Conservation (phyloP, 306 rosid species). For the Crotalaria pallida region DNA sequence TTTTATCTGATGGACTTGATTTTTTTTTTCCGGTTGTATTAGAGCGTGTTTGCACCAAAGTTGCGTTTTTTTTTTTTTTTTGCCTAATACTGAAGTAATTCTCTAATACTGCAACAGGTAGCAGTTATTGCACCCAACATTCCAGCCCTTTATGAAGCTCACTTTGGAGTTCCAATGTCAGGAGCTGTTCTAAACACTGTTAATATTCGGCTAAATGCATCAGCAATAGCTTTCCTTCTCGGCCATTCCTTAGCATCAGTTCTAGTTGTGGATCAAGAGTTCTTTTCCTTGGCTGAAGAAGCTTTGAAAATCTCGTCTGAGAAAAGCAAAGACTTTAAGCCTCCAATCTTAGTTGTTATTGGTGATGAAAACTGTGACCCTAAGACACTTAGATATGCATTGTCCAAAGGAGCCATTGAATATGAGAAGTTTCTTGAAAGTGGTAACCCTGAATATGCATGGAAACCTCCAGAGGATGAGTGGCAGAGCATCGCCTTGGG, state of each 20-base stretch:
- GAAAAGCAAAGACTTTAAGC: conserved; percentile 39
- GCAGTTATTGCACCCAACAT: conserved; percentile 86
- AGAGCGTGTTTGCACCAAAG: background rate
- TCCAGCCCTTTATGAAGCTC: conserved; percentile 90
- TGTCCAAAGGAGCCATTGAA: conserved; percentile 51
- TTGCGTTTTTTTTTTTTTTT: background rate
- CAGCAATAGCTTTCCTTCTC: conserved; percentile 57
- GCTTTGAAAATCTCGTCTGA: conserved; percentile 67
- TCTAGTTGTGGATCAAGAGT: conserved; percentile 65
- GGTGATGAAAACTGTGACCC: conserved; percentile 75
- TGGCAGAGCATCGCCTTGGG: conserved; percentile 97
- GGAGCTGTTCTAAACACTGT: conserved; percentile 65
- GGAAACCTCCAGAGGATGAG: conserved; percentile 94
- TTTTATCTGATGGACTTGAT: background rate
- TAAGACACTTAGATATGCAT: conserved; percentile 31
- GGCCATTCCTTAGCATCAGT: conserved; percentile 51
- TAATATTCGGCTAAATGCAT: conserved; percentile 56
- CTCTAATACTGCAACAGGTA: conserved; percentile 46
- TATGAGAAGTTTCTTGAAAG: conserved; percentile 62
- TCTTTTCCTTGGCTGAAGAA: conserved; percentile 49
- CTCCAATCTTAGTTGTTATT: conserved; percentile 66
- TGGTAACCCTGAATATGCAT: conserved; percentile 76
- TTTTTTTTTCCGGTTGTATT: background rate
- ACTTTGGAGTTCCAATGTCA: conserved; percentile 68
- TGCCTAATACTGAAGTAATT: background rate